Conservation (phyloP, 2,329 filamentous ascomycete genomes). For the Clarireedia homoeocarpa region DNA sequence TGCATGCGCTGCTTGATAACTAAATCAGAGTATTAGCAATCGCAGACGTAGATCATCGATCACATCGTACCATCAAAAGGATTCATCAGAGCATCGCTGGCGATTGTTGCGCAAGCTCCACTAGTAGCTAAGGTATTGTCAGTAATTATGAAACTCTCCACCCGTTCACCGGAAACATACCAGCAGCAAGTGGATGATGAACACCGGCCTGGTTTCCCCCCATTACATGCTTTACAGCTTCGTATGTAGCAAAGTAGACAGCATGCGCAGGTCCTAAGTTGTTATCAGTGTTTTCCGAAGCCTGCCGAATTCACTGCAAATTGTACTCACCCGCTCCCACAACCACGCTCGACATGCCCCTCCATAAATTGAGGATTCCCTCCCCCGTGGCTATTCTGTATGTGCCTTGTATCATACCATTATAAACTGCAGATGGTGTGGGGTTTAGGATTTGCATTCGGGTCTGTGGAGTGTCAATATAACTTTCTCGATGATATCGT, state of each 20-base stretch:
- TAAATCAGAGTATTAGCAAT: slow-evolving; percentile 33
- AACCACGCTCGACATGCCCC: slow-evolving; percentile 92
- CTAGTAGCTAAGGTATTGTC: slow-evolving; percentile 61
- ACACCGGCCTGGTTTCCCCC: slow-evolving; percentile 82
- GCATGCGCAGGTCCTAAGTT: slow-evolving; percentile 82
- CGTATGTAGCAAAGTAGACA: slow-evolving; percentile 97
- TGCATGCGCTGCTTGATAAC: slow-evolving; percentile 99
- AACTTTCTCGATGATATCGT: background rate
- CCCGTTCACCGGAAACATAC: slow-evolving; percentile 41
- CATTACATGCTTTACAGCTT: slow-evolving; percentile 92
- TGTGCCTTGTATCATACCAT: slow-evolving; percentile 84
- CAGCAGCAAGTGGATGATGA: slow-evolving; percentile 88
- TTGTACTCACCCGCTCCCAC: slow-evolving; percentile 73
- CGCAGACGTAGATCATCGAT: background rate
- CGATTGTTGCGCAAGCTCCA: slow-evolving; percentile 90
- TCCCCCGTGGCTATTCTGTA: slow-evolving; percentile 87
- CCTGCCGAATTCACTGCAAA: background rate
- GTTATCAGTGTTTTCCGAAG: slow-evolving; percentile 20
- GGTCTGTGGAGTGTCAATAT: slow-evolving; percentile 50
- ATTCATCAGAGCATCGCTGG: slow-evolving; percentile 98
- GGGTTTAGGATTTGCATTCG: slow-evolving; percentile 96
- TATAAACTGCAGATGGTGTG: slow-evolving; percentile 71
- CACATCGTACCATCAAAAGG: slow-evolving; percentile 78
- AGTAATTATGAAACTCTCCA: slow-evolving; percentile 22
- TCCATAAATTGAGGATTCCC: slow-evolving; percentile 87